phyloP scores from a whole-genome alignment of 176 grass and related monocot species.

The Triticum turgidum region DNA sequence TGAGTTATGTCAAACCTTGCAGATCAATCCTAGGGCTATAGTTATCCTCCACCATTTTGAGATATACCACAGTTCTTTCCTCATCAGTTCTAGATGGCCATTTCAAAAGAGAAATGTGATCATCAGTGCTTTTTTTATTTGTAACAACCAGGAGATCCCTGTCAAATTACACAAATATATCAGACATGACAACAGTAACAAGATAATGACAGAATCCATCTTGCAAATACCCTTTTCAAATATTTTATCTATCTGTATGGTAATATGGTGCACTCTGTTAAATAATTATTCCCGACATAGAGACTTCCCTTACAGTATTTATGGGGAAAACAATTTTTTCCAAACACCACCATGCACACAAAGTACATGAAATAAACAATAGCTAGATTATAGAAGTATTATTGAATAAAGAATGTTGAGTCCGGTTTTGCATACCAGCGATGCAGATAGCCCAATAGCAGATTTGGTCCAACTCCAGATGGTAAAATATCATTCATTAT shows the following conservation, averaged over 20 bases:
- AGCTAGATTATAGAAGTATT: neutral
- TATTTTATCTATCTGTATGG: slow-evolving; percentile 10
- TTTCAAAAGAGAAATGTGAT: slow-evolving; percentile 83
- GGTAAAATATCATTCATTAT: slow-evolving; percentile 79
- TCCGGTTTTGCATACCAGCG: slow-evolving; percentile 60
- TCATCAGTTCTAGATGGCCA: slow-evolving; percentile 48
- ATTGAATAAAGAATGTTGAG: neutral
- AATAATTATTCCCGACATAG: neutral
- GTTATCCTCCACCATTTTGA: slow-evolving; percentile 83
- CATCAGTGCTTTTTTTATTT: slow-evolving; percentile 81
- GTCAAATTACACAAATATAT: slow-evolving; percentile 30
- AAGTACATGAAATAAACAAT: neutral
- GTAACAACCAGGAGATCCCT: slow-evolving; percentile 77
- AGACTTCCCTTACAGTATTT: neutral
- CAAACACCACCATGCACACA: neutral
- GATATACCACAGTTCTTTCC: slow-evolving; percentile 49
- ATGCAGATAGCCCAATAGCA: slow-evolving; percentile 68
- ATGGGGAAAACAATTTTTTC: neutral
- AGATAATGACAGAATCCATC: slow-evolving; percentile 16
- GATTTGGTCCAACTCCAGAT: slow-evolving; percentile 62
- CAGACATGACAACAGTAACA: slow-evolving; percentile 2
- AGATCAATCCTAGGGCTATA: slow-evolving; percentile 85
- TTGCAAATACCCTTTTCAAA: slow-evolving; percentile 4
- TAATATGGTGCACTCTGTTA: neutral
- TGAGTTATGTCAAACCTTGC: slow-evolving; percentile 54